A percentile compares a stretch with the other conserved stretches of the same genome.
These are phyloP conservation scores for Berkeleyomyces basicola DNA, from an alignment of 2,329 filamentous ascomycete species.

Conservation along the genomic window DNA sequence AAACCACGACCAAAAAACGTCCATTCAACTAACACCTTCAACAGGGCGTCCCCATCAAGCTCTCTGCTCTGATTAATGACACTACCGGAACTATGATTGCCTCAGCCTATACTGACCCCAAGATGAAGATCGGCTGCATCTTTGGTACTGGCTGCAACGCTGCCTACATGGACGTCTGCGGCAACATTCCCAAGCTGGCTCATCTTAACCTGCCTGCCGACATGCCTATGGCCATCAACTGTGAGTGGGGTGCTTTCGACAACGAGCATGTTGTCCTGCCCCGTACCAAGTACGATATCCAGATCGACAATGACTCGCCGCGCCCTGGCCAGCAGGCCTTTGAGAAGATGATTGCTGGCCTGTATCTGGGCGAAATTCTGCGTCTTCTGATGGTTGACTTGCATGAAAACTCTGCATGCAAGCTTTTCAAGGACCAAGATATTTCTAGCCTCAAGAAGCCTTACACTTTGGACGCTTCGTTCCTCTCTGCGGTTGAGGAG, in stretches of 20 bases:
- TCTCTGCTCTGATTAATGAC: slow-evolving; percentile 90
- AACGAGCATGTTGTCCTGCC: slow-evolving; percentile 83
- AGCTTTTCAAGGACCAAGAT: slow-evolving; percentile 74
- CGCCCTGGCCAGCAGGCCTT: slow-evolving; percentile 89
- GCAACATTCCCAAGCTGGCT: slow-evolving; percentile 82
- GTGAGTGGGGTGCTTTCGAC: slow-evolving; percentile 94
- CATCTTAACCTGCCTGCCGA: slow-evolving; percentile 77
- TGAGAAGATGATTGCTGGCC: slow-evolving; percentile 93
- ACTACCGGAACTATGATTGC: slow-evolving; percentile 95
- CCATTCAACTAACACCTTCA: slow-evolving; percentile 15
- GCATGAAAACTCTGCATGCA: slow-evolving; percentile 56
- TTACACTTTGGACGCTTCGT: slow-evolving; percentile 83
- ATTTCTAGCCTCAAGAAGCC: slow-evolving; percentile 65
- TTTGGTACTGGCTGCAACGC: slow-evolving; percentile 98
- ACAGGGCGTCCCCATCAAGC: slow-evolving; percentile 75
- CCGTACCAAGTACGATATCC: slow-evolving; percentile 67
- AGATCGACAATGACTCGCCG: slow-evolving; percentile 81
- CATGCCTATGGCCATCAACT: slow-evolving; percentile 87
- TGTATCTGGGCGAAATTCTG: slow-evolving; percentile 92
- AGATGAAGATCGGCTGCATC: slow-evolving; percentile 92
- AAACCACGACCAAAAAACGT: slow-evolving; percentile 13
- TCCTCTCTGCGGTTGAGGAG: slow-evolving; percentile 86
- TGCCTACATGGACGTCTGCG: slow-evolving; percentile 90
- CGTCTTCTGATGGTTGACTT: slow-evolving; percentile 73
- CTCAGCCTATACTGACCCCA: slow-evolving; percentile 85